Evolutionary conservation across 139 green algal genomes (phyloP), one percentile per base, ranked within the genome.

Genomic region (Chlorella sp.): DNA sequence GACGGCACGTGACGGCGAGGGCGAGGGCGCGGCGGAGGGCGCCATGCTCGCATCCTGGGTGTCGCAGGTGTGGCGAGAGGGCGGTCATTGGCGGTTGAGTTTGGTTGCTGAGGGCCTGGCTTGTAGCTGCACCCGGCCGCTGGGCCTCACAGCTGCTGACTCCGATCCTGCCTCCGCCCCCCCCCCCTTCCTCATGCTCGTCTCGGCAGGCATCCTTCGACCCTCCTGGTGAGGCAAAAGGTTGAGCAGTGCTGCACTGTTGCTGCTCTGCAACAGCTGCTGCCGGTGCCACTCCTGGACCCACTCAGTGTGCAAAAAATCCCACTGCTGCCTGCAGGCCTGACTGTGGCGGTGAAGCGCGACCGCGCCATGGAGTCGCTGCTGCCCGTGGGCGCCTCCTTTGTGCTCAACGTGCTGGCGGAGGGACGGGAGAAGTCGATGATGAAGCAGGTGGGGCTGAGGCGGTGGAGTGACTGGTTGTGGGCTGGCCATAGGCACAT

Each of bases 11-110:
- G 92, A 95, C 62, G 95, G 94, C 51, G 96, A 98, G 60, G 95
- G 94, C 17, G 70, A 89, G 60, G 91, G 76, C 79, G 95, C 93
- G 56, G 95, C 94, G 17, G 70, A 89, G 64, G 91, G 76, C 79
- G 95, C 93, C 67, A 99, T 99, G 96, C 86, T 99, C 6, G 97
- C 97, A 0, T 95, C 89, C 72, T 99, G 97, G 97, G 88, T 99
- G 3, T 94, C 88, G 32, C 95, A 98, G 89, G 93, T 93, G 83
- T 16, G 43, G n/a, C n/a, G n/a, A n/a, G n/a, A n/a, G n/a, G n/a
- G n/a, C n/a, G n/a, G n/a, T n/a, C n/a, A n/a, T n/a, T n/a, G n/a
- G n/a, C n/a, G n/a, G n/a, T n/a, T n/a, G n/a, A n/a, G n/a, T n/a
- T n/a, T n/a, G n/a, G n/a, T n/a, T n/a, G n/a, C n/a, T n/a, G n/a